Evolutionary conservation across 306 rosid species (phyloP).

Genomic region (Cucurbita argyrosperma): DNA sequence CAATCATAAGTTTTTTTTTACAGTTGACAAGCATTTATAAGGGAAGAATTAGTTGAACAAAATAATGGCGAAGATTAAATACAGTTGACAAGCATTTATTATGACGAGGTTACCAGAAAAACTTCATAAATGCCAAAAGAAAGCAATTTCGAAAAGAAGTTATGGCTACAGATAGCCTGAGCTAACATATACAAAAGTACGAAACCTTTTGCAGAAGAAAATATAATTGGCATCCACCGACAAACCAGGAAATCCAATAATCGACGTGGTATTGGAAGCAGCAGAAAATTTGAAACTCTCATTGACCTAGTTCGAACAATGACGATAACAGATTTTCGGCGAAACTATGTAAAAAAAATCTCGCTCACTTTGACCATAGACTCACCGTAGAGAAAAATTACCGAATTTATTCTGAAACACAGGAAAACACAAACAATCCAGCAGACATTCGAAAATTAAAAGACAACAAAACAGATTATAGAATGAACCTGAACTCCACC

Average conservation of each 20-base stretch:
- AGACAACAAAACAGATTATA: background rate
- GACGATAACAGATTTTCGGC: background rate
- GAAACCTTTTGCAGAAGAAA: background rate
- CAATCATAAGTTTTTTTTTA: background rate
- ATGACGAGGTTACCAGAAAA: background rate
- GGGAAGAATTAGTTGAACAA: background rate
- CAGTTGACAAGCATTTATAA: background rate
- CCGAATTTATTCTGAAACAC: background rate
- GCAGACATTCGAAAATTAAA: background rate
- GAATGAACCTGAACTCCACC: constrained; percentile 71
- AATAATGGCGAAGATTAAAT: background rate
- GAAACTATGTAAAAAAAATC: background rate
- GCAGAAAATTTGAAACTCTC: background rate
- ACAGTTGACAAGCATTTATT: background rate
- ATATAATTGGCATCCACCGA: background rate
- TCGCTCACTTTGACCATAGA: background rate
- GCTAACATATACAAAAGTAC: background rate
- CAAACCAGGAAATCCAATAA: background rate
- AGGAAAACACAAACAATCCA: background rate
- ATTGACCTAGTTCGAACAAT: background rate
- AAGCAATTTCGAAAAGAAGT: background rate
- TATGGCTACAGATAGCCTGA: background rate
- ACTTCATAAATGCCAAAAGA: background rate
- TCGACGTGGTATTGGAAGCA: background rate
- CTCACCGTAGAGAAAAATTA: background rate